Conservation (phyloP, 1,284 basidiomycete species). For the Marasmius fiardii region DNA sequence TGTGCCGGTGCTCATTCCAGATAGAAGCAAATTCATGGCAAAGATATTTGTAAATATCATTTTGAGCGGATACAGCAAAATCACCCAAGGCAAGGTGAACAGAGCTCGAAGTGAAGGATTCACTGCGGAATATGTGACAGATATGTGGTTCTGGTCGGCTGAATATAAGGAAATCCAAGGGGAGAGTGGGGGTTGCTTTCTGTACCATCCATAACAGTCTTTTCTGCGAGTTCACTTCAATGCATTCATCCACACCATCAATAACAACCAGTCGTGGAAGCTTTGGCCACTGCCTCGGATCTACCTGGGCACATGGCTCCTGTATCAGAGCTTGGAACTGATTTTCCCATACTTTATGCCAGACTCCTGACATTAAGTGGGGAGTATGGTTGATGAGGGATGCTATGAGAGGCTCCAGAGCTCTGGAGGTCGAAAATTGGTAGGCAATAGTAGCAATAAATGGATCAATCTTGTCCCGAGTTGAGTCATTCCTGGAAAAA, state of each 20-base stretch:
- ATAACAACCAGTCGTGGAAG: neutral
- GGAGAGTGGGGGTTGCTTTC: neutral
- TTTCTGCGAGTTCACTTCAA: neutral
- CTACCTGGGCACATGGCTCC: neutral
- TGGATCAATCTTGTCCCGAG: neutral
- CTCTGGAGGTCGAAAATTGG: neutral
- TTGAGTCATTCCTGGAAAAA: neutral
- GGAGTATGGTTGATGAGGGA: neutral
- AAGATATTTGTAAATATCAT: too few relatives aligned
- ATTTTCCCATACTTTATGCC: neutral
- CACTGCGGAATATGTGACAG: neutral
- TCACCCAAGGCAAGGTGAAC: too few relatives aligned
- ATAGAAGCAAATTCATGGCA: too few relatives aligned
- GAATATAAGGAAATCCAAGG: neutral
- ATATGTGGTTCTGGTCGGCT: constrained; percentile 1
- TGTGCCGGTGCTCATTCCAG: too few relatives aligned
- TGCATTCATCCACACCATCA: neutral
- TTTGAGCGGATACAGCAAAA: neutral
- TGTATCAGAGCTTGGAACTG: neutral
- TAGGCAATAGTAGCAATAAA: neutral
- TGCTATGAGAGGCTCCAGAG: neutral
- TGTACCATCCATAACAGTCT: neutral
- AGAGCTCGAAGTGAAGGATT: neutral
- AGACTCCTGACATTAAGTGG: neutral
- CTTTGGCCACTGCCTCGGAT: neutral